These are phyloP conservation scores for Pinus albicaulis DNA, from an alignment of 75 land plant species.

Conservation along the genomic window DNA sequence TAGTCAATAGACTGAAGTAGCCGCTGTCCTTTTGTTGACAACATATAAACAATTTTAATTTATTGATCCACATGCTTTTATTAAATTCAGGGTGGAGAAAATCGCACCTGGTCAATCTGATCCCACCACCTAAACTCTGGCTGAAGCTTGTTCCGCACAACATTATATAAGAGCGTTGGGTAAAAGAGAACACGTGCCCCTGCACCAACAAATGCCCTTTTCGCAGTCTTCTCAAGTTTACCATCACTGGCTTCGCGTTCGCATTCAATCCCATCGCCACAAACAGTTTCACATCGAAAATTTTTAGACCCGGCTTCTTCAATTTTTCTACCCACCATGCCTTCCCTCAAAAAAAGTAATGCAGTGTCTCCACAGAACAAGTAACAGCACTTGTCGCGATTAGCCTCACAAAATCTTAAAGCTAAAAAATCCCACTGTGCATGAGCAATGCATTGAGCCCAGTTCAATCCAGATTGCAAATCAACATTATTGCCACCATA, in stretches of 20 bases:
- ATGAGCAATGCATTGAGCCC: not conserved
- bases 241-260: slow-evolving; percentile 7
- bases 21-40: not conserved
- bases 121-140: slow-evolving; percentile 75
- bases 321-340: slow-evolving; percentile 3
- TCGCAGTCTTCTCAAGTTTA: slow-evolving; percentile 20
- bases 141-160: slow-evolving; percentile 57
- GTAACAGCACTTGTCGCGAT: no score
- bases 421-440: not conserved
- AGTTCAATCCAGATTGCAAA: not conserved
- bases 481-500: slow-evolving; percentile 3
- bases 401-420: not conserved
- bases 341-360: not conserved
- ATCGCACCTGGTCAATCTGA: slow-evolving; percentile 43
- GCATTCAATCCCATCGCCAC: not conserved
- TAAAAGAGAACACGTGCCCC: slow-evolving; percentile 62
- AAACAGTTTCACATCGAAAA: not conserved
- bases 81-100: not conserved
- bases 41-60: not conserved
- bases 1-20: not conserved
- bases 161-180: slow-evolving; percentile 60
- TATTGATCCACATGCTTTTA: not conserved
- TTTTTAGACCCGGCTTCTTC: not conserved
- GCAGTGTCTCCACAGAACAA: not conserved
- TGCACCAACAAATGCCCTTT: slow-evolving; percentile 50